phyloP scores from a whole-genome alignment of 441 rosid genomes.

The Populus trichocarpa region DNA sequence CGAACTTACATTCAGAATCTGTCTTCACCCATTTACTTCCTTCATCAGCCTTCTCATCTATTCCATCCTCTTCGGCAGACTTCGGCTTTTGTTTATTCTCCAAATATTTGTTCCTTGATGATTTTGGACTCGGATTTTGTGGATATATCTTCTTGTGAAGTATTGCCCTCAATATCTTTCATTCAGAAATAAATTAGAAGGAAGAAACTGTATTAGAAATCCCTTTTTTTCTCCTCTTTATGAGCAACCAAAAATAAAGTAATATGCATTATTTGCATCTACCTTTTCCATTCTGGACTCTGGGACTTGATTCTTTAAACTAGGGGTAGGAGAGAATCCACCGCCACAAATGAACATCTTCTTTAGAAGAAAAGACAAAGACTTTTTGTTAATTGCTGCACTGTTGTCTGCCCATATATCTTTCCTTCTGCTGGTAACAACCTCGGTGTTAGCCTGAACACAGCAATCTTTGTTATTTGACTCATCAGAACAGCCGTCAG shows the following conservation, averaged over 20 bases:
- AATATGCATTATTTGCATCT: background rate
- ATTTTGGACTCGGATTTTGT: slow-evolving; percentile 24
- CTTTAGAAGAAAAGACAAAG: slow-evolving; percentile 48
- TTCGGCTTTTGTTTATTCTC: slow-evolving; percentile 13
- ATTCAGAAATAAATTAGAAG: background rate
- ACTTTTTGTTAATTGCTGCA: slow-evolving; percentile 29
- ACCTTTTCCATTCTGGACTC: slow-evolving; percentile 55
- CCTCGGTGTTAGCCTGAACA: background rate
- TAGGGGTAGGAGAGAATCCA: slow-evolving; percentile 37
- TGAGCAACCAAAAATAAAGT: background rate
- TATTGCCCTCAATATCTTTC: slow-evolving; percentile 42
- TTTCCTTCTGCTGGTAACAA: slow-evolving; percentile 20
- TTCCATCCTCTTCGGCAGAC: slow-evolving; percentile 18
- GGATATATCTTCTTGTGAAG: slow-evolving; percentile 51
- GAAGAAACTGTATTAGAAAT: no score
- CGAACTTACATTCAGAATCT: slow-evolving; percentile 57
- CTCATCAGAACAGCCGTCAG: background rate
- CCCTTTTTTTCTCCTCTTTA: no score
- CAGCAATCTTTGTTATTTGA: slow-evolving; percentile 1
- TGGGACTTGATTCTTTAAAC: slow-evolving; percentile 35
- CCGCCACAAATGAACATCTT: slow-evolving; percentile 42
- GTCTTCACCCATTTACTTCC: slow-evolving; percentile 65
- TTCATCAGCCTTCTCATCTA: slow-evolving; percentile 24
- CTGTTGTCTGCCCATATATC: slow-evolving; percentile 18
- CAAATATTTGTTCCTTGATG: slow-evolving; percentile 25